Evolutionary conservation across 805 yeast species (phyloP).

Genomic region (Ogataea nitratoaversa): DNA sequence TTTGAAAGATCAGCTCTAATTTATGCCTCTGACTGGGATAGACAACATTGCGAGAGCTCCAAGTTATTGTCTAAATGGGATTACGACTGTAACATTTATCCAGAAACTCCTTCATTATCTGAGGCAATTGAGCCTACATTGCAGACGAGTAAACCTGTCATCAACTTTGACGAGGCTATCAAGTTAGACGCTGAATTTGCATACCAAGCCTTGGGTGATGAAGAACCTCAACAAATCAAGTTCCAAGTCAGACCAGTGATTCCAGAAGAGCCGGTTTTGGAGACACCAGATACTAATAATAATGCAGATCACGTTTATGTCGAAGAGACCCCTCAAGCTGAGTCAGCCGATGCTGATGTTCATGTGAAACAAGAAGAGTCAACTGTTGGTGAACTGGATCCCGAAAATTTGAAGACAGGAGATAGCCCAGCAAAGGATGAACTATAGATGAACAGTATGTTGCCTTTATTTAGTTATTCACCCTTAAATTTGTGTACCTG

Average conservation of each 20-base stretch:
- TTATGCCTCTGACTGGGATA: slow-evolving; percentile 81
- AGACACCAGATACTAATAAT: slow-evolving; percentile 6
- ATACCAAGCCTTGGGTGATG: neutral
- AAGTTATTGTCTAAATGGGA: slow-evolving; percentile 75
- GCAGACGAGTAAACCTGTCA: slow-evolving; percentile 6
- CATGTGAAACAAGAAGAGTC: slow-evolving; percentile 6
- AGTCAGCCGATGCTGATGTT: slow-evolving; percentile 5
- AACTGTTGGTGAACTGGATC: slow-evolving; percentile 15
- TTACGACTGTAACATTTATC: slow-evolving; percentile 69
- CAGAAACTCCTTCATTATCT: slow-evolving; percentile 12
- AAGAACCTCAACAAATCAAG: slow-evolving; percentile 1
- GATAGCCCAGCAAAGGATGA: slow-evolving; percentile 1
- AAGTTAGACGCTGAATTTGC: slow-evolving; percentile 2
- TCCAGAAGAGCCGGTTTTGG: slow-evolving; percentile 5
- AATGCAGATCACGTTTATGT: slow-evolving; percentile 5
- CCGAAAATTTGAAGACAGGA: slow-evolving; percentile 9
- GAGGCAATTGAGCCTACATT: slow-evolving; percentile 6
- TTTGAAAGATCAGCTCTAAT: slow-evolving; percentile 64
- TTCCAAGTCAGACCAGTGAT: slow-evolving; percentile 3
- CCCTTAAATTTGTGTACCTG: neutral
- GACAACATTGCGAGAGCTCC: slow-evolving; percentile 55
- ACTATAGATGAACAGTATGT: neutral
- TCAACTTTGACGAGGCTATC: slow-evolving; percentile 13
- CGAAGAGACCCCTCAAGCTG: slow-evolving; percentile 12
- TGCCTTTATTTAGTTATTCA: too few species aligned